phyloP scores from a whole-genome alignment of 2,329 filamentous ascomycete species.

The Sordariomycetes sp. region DNA sequence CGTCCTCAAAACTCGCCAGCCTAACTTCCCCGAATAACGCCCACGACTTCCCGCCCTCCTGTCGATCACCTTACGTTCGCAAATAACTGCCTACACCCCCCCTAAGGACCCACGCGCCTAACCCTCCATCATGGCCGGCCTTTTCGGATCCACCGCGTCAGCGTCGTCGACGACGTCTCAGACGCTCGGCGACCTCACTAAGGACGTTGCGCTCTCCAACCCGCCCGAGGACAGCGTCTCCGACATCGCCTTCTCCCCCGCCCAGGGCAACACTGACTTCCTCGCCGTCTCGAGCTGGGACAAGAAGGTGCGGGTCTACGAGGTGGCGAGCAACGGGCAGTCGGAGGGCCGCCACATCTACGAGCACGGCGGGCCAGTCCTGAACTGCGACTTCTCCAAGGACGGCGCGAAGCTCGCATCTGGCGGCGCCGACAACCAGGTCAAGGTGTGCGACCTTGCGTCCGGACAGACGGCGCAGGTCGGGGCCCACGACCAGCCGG shows the following conservation, averaged over 20 bases:
- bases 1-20: background rate
- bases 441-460: constrained; percentile 74
- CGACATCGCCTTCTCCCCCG: constrained; percentile 70
- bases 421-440: constrained; percentile 80
- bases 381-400: constrained; percentile 86
- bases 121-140: constrained; percentile 43
- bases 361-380: constrained; percentile 72
- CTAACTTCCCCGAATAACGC: background rate
- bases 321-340: constrained; percentile 65
- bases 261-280: constrained; percentile 44
- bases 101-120: background rate
- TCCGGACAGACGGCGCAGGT: constrained; percentile 57
- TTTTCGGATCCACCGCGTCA: constrained; percentile 42
- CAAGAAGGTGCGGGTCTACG: constrained; percentile 94
- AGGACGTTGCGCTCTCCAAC: constrained; percentile 67
- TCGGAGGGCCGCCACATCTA: constrained; percentile 78
- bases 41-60: background rate
- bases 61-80: background rate
- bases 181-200: constrained; percentile 80
- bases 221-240: constrained; percentile 85
- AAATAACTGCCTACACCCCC: background rate
- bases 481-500: constrained; percentile 72
- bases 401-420: constrained; percentile 84
- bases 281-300: constrained; percentile 92
- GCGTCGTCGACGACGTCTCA: constrained; percentile 43